Percentiles rank a stretch among this genome's conserved stretches.
Conservation (phyloP, 1,139 yeast genomes). For the Geotrichum reessii region DNA sequence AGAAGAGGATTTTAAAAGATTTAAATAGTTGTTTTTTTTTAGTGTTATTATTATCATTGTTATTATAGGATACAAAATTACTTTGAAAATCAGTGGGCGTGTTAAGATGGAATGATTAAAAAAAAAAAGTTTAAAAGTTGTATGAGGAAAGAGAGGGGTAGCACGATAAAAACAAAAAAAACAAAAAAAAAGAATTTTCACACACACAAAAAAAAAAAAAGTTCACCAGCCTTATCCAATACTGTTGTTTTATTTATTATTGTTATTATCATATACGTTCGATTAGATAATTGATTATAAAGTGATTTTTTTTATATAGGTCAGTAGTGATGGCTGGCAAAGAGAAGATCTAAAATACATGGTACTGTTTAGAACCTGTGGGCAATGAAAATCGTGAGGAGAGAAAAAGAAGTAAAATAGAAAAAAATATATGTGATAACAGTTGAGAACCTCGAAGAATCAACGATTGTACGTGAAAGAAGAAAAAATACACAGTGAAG, state of each 20-base stretch:
- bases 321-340: neutral
- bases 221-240: no score
- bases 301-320: no score
- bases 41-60: neutral
- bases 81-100: neutral
- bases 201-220: no score
- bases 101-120: neutral
- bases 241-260: no score
- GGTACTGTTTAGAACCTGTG: no score
- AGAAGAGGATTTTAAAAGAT: neutral
- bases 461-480: no score
- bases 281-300: no score
- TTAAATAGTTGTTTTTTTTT: slow-evolving; percentile 1
- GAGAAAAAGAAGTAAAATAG: neutral
- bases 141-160: neutral
- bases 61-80: neutral
- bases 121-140: neutral
- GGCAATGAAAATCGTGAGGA: neutral
- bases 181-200: no score
- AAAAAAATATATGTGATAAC: neutral
- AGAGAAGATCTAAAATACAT: no score
- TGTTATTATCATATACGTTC: no score
- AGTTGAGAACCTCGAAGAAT: neutral
- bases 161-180: neutral
- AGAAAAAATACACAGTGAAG: neutral